A percentile compares a stretch with the other conserved stretches of the same genome.
Evolutionary conservation across 495 filamentous ascomycete species (phyloP).

Genomic region (Aspergillus leporis): DNA sequence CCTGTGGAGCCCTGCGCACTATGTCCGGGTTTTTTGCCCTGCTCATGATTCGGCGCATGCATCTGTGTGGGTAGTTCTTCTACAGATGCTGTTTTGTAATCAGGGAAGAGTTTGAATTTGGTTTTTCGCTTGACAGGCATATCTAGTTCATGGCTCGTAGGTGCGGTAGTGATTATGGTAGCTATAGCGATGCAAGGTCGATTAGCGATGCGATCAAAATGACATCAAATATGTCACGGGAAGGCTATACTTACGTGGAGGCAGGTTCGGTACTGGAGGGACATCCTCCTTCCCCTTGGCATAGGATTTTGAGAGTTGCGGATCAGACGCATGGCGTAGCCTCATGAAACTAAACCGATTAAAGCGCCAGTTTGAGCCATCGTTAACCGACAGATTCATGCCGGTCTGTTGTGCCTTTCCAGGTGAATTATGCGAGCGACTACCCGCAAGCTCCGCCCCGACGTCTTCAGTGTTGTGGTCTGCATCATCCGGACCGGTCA

Average conservation of each 20-base stretch:
- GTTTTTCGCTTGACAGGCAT: slow-evolving; percentile 52
- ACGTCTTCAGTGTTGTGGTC: slow-evolving; percentile 15
- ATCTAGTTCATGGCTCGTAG: slow-evolving; percentile 65
- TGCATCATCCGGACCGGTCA: slow-evolving; percentile 20
- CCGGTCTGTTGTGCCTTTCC: slow-evolving; percentile 16
- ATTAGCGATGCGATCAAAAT: slow-evolving; percentile 2
- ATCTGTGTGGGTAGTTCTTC: slow-evolving; percentile 30
- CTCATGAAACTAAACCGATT: slow-evolving; percentile 87
- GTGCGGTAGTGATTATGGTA: slow-evolving; percentile 90
- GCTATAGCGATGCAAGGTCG: slow-evolving; percentile 47
- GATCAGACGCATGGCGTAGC: slow-evolving; percentile 91
- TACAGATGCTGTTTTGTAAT: slow-evolving; percentile 35
- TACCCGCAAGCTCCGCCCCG: slow-evolving; percentile 16
- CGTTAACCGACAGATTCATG: slow-evolving; percentile 23
- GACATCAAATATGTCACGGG: background rate
- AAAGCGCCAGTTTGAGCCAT: slow-evolving; percentile 32
- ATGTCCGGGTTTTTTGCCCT: slow-evolving; percentile 22
- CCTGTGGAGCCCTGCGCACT: slow-evolving; percentile 33
- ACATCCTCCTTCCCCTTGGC: slow-evolving; percentile 61
- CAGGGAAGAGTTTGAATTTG: slow-evolving; percentile 34
- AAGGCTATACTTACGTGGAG: slow-evolving; percentile 57
- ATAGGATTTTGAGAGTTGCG: slow-evolving; percentile 82
- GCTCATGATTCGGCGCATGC: slow-evolving; percentile 15
- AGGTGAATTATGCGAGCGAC: slow-evolving; percentile 18
- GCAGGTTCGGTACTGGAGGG: slow-evolving; percentile 77